These are phyloP conservation scores for Heimioporus sp. DNA, from an alignment of 768 basidiomycete species.

Conservation along the genomic window DNA sequence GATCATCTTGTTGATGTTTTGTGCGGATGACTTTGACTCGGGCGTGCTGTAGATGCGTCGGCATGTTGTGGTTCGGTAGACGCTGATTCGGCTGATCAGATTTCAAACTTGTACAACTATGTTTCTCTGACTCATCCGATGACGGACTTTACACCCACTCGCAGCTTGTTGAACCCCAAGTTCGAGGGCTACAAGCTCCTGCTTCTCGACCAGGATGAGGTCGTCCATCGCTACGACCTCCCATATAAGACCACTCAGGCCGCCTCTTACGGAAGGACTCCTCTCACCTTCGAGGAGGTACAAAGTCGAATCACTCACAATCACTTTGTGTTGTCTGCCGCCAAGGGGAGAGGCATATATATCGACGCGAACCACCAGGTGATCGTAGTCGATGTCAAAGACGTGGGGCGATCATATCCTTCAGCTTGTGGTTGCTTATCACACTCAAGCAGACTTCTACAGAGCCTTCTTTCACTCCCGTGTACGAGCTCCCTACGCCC, in stretches of 20 bases:
- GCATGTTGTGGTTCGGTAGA: too few species aligned
- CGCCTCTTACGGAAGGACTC: slow-evolving; percentile 56
- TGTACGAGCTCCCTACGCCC: slow-evolving; percentile 61
- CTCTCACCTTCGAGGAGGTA: slow-evolving; percentile 77
- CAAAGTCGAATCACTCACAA: slow-evolving; percentile 84
- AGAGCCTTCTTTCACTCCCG: slow-evolving; percentile 49
- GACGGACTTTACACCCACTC: slow-evolving; percentile 44
- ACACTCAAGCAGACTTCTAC: slow-evolving; percentile 47
- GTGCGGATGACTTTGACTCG: too few species aligned
- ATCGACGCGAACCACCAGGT: slow-evolving; percentile 64
- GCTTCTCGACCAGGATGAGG: slow-evolving; percentile 55
- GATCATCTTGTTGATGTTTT: too few species aligned
- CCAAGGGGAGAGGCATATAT: slow-evolving; percentile 55
- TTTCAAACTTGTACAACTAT: not conserved
- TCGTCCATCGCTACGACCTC: slow-evolving; percentile 51
- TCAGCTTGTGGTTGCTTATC: slow-evolving; percentile 3
- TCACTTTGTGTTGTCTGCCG: slow-evolving; percentile 56
- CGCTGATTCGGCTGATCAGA: not conserved
- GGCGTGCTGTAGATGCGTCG: too few species aligned
- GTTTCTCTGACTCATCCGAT: slow-evolving; percentile 14
- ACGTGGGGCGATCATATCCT: slow-evolving; percentile 43
- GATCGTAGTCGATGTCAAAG: slow-evolving; percentile 52
- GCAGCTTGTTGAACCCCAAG: slow-evolving; percentile 68
- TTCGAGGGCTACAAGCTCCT: slow-evolving; percentile 85
- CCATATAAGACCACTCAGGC: slow-evolving; percentile 44